Evolutionary conservation across 441 rosid species (phyloP).

Genomic region (Lagerstroemia fauriei): DNA sequence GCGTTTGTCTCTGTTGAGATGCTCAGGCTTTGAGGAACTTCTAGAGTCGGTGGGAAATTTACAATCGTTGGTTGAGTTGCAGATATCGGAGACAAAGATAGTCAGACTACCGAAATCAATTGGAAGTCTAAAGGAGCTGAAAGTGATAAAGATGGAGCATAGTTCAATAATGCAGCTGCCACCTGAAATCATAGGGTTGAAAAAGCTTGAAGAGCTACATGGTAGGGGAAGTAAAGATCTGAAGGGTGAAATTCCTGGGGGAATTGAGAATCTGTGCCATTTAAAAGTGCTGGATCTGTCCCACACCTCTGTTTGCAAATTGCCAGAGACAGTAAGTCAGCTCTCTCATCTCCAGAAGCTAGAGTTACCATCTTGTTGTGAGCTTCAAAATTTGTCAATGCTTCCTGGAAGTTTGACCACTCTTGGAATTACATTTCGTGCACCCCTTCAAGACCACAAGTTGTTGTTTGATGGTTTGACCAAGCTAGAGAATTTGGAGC

Average conservation of each 20-base stretch:
- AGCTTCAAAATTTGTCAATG: conserved; percentile 8
- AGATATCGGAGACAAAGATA: not conserved
- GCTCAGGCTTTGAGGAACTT: not conserved
- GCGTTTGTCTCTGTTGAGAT: not conserved
- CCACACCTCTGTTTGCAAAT: not conserved
- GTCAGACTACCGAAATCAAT: not conserved
- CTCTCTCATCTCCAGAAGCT: conserved; percentile 3
- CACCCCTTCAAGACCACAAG: no score
- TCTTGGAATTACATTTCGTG: not conserved
- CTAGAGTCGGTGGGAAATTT: not conserved
- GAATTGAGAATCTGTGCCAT: not conserved
- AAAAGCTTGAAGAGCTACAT: not conserved
- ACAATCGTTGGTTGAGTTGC: not conserved
- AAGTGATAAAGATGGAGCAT: not conserved
- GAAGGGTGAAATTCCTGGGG: not conserved
- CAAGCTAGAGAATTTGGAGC: not conserved
- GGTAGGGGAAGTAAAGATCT: not conserved
- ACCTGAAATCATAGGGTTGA: not conserved
- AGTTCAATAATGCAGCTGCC: not conserved
- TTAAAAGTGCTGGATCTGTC: not conserved
- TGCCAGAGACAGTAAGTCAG: not conserved
- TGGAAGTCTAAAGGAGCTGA: not conserved
- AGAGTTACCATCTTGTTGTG: not conserved
- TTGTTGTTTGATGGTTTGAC: not conserved
- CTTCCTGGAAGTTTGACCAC: not conserved